These are phyloP conservation scores for Kluyveromyces sp. DNA, from an alignment of 1,139 yeast species.

Conservation along the genomic window DNA sequence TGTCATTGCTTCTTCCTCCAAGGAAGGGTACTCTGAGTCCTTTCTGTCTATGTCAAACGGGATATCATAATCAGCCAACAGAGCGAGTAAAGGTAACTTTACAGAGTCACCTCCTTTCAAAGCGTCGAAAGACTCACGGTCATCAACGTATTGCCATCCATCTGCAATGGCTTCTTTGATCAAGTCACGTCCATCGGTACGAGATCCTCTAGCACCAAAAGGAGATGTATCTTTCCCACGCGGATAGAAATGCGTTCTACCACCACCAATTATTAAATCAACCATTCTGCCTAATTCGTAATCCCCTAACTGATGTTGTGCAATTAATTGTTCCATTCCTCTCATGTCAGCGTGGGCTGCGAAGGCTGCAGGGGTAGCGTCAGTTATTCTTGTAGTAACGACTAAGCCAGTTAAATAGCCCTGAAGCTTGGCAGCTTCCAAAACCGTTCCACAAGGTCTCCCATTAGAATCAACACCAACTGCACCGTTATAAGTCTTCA, in stretches of 20 bases:
- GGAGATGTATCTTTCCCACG: slow-evolving; percentile 24
- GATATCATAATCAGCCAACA: slow-evolving; percentile 64
- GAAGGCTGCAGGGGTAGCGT: slow-evolving; percentile 88
- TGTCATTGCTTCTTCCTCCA: slow-evolving; percentile 64
- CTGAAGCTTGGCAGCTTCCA: slow-evolving; percentile 73
- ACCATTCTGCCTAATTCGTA: slow-evolving; percentile 70
- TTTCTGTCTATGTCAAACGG: slow-evolving; percentile 77
- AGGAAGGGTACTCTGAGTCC: slow-evolving; percentile 52
- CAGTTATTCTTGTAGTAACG: slow-evolving; percentile 76
- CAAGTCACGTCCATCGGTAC: slow-evolving; percentile 59
- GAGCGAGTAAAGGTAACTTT: slow-evolving; percentile 61
- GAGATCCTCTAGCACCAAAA: slow-evolving; percentile 49
- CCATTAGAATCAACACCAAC: slow-evolving; percentile 62
- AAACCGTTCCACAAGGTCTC: slow-evolving; percentile 69
- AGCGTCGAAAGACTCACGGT: slow-evolving; percentile 49
- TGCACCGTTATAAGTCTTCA: slow-evolving; percentile 78
- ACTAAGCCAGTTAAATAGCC: slow-evolving; percentile 81
- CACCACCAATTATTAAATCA: slow-evolving; percentile 85
- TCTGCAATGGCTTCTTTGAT: slow-evolving; percentile 47
- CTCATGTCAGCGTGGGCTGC: slow-evolving; percentile 69
- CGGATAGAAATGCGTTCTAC: slow-evolving; percentile 69
- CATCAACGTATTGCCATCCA: slow-evolving; percentile 65
- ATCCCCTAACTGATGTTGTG: slow-evolving; percentile 75
- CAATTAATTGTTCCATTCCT: slow-evolving; percentile 73
- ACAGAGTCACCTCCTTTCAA: slow-evolving; percentile 53